A percentile compares a stretch with the other conserved stretches of the same genome.
Evolutionary conservation across 345 rosid genomes (phyloP).

Genomic region (Acer campestre): DNA sequence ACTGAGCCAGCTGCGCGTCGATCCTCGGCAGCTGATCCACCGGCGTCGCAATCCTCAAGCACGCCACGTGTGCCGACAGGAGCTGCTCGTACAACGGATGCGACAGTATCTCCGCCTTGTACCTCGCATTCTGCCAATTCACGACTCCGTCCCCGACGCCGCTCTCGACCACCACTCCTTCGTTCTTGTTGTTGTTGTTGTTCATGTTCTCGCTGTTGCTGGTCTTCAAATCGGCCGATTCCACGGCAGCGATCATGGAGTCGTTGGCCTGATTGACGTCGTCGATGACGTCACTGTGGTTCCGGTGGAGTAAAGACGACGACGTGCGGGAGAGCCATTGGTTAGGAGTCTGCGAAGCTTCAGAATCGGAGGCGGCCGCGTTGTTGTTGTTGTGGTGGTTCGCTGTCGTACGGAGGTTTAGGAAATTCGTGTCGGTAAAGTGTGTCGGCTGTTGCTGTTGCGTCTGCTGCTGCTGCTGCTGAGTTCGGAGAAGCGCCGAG

Average conservation of each 20-base stretch:
- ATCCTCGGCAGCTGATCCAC: conserved; percentile 95
- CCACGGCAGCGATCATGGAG: conserved; percentile 53
- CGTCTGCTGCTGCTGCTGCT: conserved; percentile 38
- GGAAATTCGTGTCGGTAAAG: conserved; percentile 63
- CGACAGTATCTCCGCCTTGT: conserved; percentile 81
- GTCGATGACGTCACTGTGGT: conserved; percentile 61
- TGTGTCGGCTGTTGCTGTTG: conserved; percentile 33
- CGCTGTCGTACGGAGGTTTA: conserved; percentile 69
- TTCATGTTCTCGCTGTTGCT: conserved; percentile 37
- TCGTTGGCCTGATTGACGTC: conserved; percentile 43
- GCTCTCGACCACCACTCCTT: conserved; percentile 44
- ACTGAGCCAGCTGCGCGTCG: conserved; percentile 95
- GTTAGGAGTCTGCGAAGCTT: conserved; percentile 41
- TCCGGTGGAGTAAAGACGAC: conserved; percentile 49
- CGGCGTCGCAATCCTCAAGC: conserved; percentile 90
- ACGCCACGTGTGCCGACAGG: conserved; percentile 87
- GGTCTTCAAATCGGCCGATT: conserved; percentile 48
- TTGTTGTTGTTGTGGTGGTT: conserved; percentile 11
- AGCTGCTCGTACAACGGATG: conserved; percentile 95
- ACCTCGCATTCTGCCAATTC: conserved; percentile 88
- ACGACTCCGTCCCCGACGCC: conserved; percentile 48
- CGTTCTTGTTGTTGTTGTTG: conserved; percentile 33
- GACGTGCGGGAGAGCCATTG: conserved; percentile 86
- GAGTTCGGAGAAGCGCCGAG: conserved; percentile 76
- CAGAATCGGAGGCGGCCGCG: conserved; percentile 45